phyloP scores from a whole-genome alignment of 805 yeast species.

The Nakazawaea pomicola region DNA sequence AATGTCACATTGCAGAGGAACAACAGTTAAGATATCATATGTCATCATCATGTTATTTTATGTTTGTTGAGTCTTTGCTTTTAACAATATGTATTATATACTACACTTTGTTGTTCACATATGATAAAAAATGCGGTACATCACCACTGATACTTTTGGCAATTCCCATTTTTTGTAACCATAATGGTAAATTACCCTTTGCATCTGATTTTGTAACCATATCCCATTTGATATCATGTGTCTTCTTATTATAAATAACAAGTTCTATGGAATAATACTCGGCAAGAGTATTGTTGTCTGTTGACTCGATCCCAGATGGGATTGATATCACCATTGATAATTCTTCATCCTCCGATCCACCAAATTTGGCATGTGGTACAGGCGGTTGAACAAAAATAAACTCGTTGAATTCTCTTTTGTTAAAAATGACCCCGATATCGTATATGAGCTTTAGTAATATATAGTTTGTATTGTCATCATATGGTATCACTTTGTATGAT shows the following conservation, averaged over 20 bases:
- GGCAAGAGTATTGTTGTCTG: too few relatives aligned
- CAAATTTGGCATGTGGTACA: conserved; percentile 17
- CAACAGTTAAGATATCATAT: too few relatives aligned
- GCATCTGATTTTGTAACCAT: conserved; percentile 36
- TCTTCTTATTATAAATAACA: conserved; percentile 19
- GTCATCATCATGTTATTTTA: too few relatives aligned
- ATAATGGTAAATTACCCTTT: conserved; percentile 35
- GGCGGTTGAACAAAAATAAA: conserved; percentile 20
- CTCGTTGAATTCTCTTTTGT: conserved; percentile 32
- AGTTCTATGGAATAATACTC: conserved; percentile 32
- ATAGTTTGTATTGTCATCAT: conserved; percentile 21
- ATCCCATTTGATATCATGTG: conserved; percentile 24
- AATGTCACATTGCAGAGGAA: too few relatives aligned
- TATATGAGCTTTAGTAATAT: conserved; percentile 28
- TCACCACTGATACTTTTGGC: conserved; percentile 33
- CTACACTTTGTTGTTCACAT: too few relatives aligned
- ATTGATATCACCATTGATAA: conserved; percentile 27
- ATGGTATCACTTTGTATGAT: conserved; percentile 17
- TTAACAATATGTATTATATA: too few relatives aligned
- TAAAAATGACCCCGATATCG: conserved; percentile 30
- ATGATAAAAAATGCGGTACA: conserved; percentile 32
- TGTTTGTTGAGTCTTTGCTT: too few relatives aligned
- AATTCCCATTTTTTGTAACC: conserved; percentile 34
- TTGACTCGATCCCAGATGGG: conserved; percentile 13
- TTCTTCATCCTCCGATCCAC: conserved; percentile 17